A percentile compares a stretch with the other conserved stretches of the same genome.
These are phyloP conservation scores for Oryza meyeriana DNA, from an alignment of 176 grass and related monocot species.

Conservation along the genomic window DNA sequence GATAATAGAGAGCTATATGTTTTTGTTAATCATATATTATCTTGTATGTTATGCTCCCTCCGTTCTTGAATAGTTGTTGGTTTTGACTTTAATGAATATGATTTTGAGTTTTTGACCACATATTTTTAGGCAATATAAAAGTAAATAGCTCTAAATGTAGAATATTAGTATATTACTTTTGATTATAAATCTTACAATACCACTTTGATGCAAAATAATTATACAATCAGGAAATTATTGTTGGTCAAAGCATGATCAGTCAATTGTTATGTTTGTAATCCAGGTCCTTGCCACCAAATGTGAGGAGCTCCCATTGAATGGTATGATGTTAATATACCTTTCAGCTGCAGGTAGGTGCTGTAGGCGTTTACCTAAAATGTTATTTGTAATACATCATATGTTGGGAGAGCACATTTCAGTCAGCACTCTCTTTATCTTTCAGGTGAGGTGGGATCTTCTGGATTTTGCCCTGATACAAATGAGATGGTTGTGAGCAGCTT, in stretches of 20 bases:
- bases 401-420: neutral
- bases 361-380: constrained; percentile 4
- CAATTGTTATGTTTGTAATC: neutral
- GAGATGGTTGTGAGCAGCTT: constrained; percentile 61
- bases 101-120: neutral
- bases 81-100: neutral
- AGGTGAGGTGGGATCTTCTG: constrained; percentile 54
- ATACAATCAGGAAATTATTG: neutral
- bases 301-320: constrained; percentile 77
- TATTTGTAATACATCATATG: constrained; percentile 1
- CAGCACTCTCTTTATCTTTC: constrained; percentile 31
- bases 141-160: neutral
- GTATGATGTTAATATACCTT: constrained; percentile 87
- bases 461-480: constrained; percentile 42
- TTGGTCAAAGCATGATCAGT: neutral
- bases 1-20: too few species aligned
- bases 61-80: neutral
- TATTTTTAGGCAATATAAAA: neutral
- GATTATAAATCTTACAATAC: neutral
- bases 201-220: neutral
- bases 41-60: neutral
- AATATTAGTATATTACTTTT: neutral
- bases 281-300: constrained; percentile 94
- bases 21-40: too few species aligned
- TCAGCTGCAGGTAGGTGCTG: constrained; percentile 73